Conservation (phyloP, 2,329 filamentous ascomycete species). For the Verticillium alfalfae region DNA sequence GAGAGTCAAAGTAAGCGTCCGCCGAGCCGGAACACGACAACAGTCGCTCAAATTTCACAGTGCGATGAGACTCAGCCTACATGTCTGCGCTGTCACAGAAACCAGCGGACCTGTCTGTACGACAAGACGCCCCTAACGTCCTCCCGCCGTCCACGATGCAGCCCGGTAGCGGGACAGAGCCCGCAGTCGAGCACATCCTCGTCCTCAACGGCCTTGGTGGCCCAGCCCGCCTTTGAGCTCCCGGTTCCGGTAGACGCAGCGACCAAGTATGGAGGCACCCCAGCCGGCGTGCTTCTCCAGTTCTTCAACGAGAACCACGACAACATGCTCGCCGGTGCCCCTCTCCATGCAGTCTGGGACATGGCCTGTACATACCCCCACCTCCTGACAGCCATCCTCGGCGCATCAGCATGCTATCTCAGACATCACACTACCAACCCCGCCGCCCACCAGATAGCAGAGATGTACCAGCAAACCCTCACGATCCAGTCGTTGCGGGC, state of each 20-base stretch:
- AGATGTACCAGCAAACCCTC: slow-evolving; percentile 15
- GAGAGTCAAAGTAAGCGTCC: slow-evolving; percentile 2
- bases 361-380: slow-evolving; percentile 9
- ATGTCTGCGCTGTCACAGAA: slow-evolving; percentile 14
- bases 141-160: neutral
- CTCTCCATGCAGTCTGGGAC: slow-evolving; percentile 3
- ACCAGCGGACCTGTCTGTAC: slow-evolving; percentile 10
- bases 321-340: slow-evolving; percentile 8
- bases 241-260: slow-evolving; percentile 6
- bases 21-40: neutral
- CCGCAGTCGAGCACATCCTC: neutral
- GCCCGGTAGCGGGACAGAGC: neutral
- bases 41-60: neutral
- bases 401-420: slow-evolving; percentile 16
- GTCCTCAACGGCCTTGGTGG: slow-evolving; percentile 1
- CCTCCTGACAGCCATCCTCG: slow-evolving; percentile 15
- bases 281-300: slow-evolving; percentile 10
- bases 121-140: slow-evolving; percentile 1
- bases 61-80: slow-evolving; percentile 13
- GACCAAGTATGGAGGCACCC: slow-evolving; percentile 8
- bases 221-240: slow-evolving; percentile 3
- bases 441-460: slow-evolving; percentile 11
- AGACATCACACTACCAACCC: slow-evolving; percentile 7
- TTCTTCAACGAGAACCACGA: slow-evolving; percentile 9
- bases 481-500: slow-evolving; percentile 14